Base-by-base conservation (phyloP, 2,329 filamentous ascomycete species). In the Thermoascus crustaceus region DNA sequence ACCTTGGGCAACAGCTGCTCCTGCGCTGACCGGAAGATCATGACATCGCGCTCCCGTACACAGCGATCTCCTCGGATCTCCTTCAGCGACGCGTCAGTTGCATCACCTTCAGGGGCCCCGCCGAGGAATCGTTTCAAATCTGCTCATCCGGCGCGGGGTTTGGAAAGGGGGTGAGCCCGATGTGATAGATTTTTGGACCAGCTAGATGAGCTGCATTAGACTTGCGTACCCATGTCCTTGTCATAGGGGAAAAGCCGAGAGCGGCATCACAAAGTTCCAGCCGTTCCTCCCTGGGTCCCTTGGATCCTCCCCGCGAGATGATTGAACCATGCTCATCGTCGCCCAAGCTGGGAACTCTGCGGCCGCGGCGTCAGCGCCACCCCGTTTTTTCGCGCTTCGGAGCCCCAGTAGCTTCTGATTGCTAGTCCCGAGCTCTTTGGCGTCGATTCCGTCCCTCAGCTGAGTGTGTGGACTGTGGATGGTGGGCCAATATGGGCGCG, bases 101-200 rank as follows among this genome's bases (percentile, higher is more conserved):
- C n/a, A n/a, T n/a, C n/a, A n/a, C n/a, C n/a, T n/a, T n/a, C n/a
- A n/a, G 5, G 13, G 26, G 10, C 14, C 18, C 22, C 18, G 26
- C 18, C n/a, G 14, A 29, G 18, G 26, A 29, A 29, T 16, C 14
- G 26, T 29, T 29, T 29, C 26, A 29, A 16, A 29, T 29, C 26
- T 17, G 14, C 14, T 29, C 26, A 29, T 10, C 16, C 26, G 26
- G 26, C 10, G 26, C 26, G n/a, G n/a, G n/a, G n/a, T n/a, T n/a
- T 29, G 26, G 26, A 29, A 18, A 14, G 18, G 18, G 14, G 6
- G n/a, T n/a, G n/a, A n/a, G n/a, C n/a, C n/a, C n/a, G 26, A 13
- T 16, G n/a, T 17, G 26, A 17, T 10, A n/a, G n/a, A n/a, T n/a
- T n/a, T n/a, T n/a, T n/a, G n/a, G n/a, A n/a, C n/a, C n/a, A 7